These are phyloP conservation scores for Litsea cubeba DNA, from an alignment of 164 flowering plant genomes.

Conservation along the genomic window DNA sequence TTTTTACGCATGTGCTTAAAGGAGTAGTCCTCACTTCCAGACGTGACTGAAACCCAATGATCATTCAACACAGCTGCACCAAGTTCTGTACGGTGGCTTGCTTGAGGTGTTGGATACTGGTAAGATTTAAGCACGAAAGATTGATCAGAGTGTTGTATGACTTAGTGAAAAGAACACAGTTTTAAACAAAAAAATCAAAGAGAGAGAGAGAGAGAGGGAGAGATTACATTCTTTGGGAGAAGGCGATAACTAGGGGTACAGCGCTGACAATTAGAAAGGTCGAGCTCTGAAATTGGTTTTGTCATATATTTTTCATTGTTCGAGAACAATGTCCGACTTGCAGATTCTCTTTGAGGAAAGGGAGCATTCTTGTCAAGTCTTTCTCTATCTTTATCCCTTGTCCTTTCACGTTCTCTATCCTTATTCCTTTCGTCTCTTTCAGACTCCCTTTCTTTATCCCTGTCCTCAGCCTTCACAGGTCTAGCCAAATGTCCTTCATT, in stretches of 20 bases:
- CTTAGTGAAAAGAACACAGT: neutral
- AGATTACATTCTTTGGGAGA: conserved; percentile 77
- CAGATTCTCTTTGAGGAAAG: conserved; percentile 26
- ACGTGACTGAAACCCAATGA: conserved; percentile 88
- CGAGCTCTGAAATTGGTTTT: conserved; percentile 90
- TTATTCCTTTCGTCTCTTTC: conserved; percentile 53
- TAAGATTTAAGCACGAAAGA: neutral
- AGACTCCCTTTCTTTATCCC: conserved; percentile 51
- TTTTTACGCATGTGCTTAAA: conserved; percentile 96
- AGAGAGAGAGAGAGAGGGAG: neutral
- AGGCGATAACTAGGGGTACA: conserved; percentile 97
- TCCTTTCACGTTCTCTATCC: conserved; percentile 43
- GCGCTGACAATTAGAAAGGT: conserved; percentile 80
- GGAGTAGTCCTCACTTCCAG: conserved; percentile 96
- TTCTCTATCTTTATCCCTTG: conserved; percentile 44
- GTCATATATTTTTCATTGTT: conserved; percentile 61
- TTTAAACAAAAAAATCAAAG: neutral
- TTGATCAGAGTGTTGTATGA: neutral
- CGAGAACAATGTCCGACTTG: conserved; percentile 35
- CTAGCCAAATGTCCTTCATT: conserved; percentile 47
- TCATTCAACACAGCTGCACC: conserved; percentile 91
- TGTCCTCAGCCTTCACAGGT: conserved; percentile 52
- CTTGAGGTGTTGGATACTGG: conserved; percentile 82
- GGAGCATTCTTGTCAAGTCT: conserved; percentile 41
- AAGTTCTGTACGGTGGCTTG: conserved; percentile 75